Conservation (phyloP, 495 filamentous ascomycete genomes). For the Neurospora hispaniola region DNA sequence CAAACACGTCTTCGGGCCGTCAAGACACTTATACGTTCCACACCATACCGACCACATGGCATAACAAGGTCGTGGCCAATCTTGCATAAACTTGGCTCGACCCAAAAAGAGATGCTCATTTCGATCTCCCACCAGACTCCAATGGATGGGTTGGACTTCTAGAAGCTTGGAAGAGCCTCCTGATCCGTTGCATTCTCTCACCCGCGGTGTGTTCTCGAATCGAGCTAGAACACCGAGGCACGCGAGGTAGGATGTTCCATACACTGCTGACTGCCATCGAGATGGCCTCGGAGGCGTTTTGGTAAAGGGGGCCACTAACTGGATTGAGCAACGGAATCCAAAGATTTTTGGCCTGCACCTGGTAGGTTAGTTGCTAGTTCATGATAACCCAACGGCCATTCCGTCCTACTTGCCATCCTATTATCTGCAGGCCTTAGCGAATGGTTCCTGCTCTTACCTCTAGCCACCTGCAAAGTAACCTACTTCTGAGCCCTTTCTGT, state of each 20-base stretch:
- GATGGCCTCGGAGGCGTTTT: neutral
- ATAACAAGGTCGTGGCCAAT: neutral
- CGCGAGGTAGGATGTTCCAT: neutral
- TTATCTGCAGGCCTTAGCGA: neutral
- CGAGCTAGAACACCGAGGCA: neutral
- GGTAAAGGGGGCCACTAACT: neutral
- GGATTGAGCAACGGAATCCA: neutral
- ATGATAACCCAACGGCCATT: neutral
- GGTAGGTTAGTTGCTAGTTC: neutral
- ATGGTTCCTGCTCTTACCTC: neutral
- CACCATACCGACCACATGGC: neutral
- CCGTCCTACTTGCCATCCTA: neutral
- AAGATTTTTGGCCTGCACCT: neutral
- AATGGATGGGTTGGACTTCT: neutral
- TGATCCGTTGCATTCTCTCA: neutral
- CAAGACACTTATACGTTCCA: neutral
- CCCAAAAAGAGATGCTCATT: conserved; percentile 16
- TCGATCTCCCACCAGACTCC: neutral
- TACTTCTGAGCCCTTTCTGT: neutral
- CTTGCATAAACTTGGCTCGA: conserved; percentile 18
- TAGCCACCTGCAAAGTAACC: neutral
- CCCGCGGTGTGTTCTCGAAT: neutral
- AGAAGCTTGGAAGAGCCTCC: neutral
- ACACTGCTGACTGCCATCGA: neutral
- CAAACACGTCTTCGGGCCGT: neutral